Conservation (phyloP, 805 yeast species). For the Helenozyma baotianmanensis region DNA sequence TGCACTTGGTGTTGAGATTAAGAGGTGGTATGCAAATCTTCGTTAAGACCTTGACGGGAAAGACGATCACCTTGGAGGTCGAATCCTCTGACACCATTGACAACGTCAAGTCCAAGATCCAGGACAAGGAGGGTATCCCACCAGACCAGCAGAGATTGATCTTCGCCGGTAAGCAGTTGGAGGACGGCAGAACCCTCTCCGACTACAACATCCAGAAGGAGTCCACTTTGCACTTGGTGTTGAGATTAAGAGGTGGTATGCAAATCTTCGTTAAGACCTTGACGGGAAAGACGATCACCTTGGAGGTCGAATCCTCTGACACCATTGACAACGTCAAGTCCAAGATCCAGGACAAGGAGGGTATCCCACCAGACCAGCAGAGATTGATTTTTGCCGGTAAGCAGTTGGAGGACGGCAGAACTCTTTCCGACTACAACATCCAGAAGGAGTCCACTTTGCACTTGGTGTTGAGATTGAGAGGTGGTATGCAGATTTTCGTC, state of each 20-base stretch:
- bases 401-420: constrained; percentile 41
- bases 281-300: constrained; percentile 68
- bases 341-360: constrained; percentile 41
- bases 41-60: constrained; percentile 99
- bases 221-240: constrained; percentile 93
- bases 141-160: constrained; percentile 99
- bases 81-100: constrained; percentile 98
- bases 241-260: constrained; percentile 85
- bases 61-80: constrained; percentile 98
- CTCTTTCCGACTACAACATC: constrained; percentile 37
- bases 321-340: constrained; percentile 84
- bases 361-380: constrained; percentile 44
- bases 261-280: constrained; percentile 45
- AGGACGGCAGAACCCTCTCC: constrained; percentile 97
- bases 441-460: constrained; percentile 40
- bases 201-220: constrained; percentile 99
- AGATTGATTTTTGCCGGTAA: constrained; percentile 45
- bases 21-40: constrained; percentile 81
- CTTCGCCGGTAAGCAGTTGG: constrained; percentile 99
- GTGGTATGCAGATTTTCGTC: constrained; percentile 57
- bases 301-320: constrained; percentile 97
- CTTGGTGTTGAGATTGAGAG: constrained; percentile 27
- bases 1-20: constrained; percentile 19
- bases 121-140: constrained; percentile 99
- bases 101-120: constrained; percentile 97